Evolutionary conservation across 78 protist genomes (phyloP), one percentile per base, ranked within the genome.

Genomic region (Dictyostelium capitatum): DNA sequence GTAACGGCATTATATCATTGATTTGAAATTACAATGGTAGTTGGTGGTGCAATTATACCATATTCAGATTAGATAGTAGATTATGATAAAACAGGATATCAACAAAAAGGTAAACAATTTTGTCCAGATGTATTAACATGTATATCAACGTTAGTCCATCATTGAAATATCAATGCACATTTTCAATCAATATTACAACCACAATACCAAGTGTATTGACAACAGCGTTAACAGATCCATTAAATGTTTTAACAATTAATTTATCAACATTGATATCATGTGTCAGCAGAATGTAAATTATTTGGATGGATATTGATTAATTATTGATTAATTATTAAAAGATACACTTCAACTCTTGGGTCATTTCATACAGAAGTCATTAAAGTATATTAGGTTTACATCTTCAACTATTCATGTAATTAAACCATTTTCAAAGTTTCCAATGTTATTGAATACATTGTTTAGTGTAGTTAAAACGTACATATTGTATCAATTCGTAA

Each of bases 381-480:
- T n/a, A n/a, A n/a, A n/a, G n/a, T n/a, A n/a, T n/a, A n/a, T 89
- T 99, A 69, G 93, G n/a, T n/a, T n/a, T n/a, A n/a, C 97, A 10
- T 77, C 59, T n/a, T 1, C 53, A 50, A 98, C 99, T 9, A 98
- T 99, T 53, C 90, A 89, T 53, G 99, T 98, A n/a, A 89, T 96
- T 41, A 54, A 47, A 62, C 98, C 99, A 25, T 97, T 95, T 90
- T 8, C 37, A 14, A 47, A 77, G 37, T 97, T 90, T 72, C 99
- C 99, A 47, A 54, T 28, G 32, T 97, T 99, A 25, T 67, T 99
- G 50, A 56, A 43, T 59, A 62, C 82, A 10, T 54, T 99, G 15
- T 69, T 98, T 3, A 79, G 57, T 73, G 95, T 80, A 15, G 56
- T 95, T 23, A 74, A 81, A 30, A 90, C 97, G 97, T 89, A 65